phyloP scores from a whole-genome alignment of 345 rosid species.

The Salix udensis region DNA sequence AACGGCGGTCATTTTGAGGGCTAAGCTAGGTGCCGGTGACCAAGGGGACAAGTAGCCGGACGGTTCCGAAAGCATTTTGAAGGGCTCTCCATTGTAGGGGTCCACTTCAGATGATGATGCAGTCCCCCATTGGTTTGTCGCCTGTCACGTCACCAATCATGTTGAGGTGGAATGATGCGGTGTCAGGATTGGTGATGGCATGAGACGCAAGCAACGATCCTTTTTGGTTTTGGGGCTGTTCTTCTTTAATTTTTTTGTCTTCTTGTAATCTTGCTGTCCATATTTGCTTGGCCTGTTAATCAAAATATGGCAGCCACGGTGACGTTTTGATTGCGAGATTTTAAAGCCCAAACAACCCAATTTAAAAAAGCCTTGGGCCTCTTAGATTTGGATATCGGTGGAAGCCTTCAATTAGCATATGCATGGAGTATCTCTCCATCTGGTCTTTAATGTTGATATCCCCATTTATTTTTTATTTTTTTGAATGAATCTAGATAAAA shows the following conservation, averaged over 20 bases:
- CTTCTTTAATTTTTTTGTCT: neutral
- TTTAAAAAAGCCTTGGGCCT: neutral
- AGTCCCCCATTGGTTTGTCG: neutral
- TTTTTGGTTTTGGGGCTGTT: neutral
- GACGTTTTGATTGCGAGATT: neutral
- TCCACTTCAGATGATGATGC: neutral
- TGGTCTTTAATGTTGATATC: no score
- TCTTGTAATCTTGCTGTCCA: neutral
- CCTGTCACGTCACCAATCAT: conserved; percentile 30
- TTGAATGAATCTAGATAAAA: no score
- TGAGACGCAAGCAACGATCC: conserved; percentile 20
- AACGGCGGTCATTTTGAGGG: conserved; percentile 32
- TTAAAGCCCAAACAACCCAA: neutral
- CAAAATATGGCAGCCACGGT: neutral
- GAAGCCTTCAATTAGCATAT: no score
- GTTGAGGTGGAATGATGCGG: conserved; percentile 28
- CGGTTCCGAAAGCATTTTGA: conserved; percentile 27
- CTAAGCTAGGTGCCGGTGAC: conserved; percentile 19
- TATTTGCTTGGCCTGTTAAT: neutral
- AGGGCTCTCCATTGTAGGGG: conserved; percentile 1
- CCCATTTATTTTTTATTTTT: no score
- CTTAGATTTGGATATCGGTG: no score
- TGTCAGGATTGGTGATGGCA: conserved; percentile 29
- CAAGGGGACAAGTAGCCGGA: conserved; percentile 44
- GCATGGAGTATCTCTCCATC: no score